These are phyloP conservation scores for Aspergillus kassunensis DNA, from an alignment of 495 filamentous ascomycete species.

Conservation along the genomic window DNA sequence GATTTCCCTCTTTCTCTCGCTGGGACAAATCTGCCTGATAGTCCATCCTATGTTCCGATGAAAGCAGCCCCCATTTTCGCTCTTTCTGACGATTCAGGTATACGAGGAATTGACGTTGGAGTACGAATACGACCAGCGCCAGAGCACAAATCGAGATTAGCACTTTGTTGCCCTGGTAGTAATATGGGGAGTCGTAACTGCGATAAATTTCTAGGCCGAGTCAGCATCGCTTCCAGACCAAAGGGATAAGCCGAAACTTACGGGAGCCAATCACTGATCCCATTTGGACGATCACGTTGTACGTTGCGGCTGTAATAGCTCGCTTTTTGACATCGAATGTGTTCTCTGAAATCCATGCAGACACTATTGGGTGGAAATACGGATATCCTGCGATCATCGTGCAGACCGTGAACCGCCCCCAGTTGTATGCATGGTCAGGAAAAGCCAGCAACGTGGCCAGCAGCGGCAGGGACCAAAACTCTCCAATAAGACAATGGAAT, in stretches of 20 bases:
- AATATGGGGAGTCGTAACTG: constrained; percentile 30
- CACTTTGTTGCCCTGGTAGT: constrained; percentile 36
- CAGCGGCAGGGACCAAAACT: constrained; percentile 46
- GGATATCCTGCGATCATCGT: constrained; percentile 43
- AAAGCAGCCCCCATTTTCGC: constrained; percentile 33
- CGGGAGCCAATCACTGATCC: constrained; percentile 29
- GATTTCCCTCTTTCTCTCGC: constrained; percentile 33
- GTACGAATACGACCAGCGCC: constrained; percentile 28
- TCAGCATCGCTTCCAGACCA: not conserved
- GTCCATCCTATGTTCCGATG: constrained; percentile 23
- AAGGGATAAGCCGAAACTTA: constrained; percentile 7
- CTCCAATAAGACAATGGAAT: constrained; percentile 38
- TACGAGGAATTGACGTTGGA: constrained; percentile 26
- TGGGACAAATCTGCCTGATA: constrained; percentile 31
- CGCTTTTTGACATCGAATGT: constrained; percentile 38
- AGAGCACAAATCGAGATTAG: constrained; percentile 32
- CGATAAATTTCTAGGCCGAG: constrained; percentile 31
- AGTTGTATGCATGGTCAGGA: constrained; percentile 31
- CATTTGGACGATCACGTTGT: constrained; percentile 43
- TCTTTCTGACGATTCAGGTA: constrained; percentile 36
- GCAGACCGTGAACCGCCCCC: constrained; percentile 36
- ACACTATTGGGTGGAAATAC: constrained; percentile 44
- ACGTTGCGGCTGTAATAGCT: constrained; percentile 39
- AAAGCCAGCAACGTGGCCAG: constrained; percentile 35
- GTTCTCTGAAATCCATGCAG: constrained; percentile 41